Base-by-base conservation (phyloP, 1,139 yeast genomes). In the Kodamaea sp. region DNA sequence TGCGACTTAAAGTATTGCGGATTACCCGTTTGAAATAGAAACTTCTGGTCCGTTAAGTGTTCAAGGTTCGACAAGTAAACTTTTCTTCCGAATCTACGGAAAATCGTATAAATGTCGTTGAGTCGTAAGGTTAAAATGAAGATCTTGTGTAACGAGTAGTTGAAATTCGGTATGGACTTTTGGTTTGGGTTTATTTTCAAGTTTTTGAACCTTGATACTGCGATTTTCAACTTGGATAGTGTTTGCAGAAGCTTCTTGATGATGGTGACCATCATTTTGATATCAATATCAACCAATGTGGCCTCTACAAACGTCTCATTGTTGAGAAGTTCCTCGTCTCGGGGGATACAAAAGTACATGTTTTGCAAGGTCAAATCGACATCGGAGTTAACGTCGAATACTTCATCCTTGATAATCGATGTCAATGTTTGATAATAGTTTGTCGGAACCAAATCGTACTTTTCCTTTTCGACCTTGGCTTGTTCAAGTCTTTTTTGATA, bases 71-170 rank as follows among this genome's bases (percentile, higher is more conserved):
- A 66, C n/a, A 70, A 48, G 45, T 67, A 73, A 3, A 67, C 52
- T 32, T 67, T 70, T 42, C 78, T 58, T 0, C 78, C 78, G 40
- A 72, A 57, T 37, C 64, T 63, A 32, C 80, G 58, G 12, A 73
- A 47, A 1, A 70, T 58, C 7, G 70, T 55, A 47, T 75, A 75
- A 24, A 75, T 46, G 37, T 76, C 81, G 40, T 74, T 70, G 23
- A 75, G 50, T 39, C 78, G 59, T 31, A 73, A 52, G 2, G 74
- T 67, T 34, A 69, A 51, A 11, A 78, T 64, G 44, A 76, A 66
- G 6, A 77, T 59, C 44, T 73, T 63, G 49, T 79, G 84, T 39
- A 77, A 54, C 0, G 78, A 61, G 47, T 62, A 67, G 12, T 61
- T 57, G 55, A 66, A 61, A 37, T 60, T 53, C 0, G 57, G 53